Evolutionary conservation across 1,284 basidiomycete species (phyloP), one percentile per base, ranked within the genome.

Genomic region (Ceratobasidium sp.): DNA sequence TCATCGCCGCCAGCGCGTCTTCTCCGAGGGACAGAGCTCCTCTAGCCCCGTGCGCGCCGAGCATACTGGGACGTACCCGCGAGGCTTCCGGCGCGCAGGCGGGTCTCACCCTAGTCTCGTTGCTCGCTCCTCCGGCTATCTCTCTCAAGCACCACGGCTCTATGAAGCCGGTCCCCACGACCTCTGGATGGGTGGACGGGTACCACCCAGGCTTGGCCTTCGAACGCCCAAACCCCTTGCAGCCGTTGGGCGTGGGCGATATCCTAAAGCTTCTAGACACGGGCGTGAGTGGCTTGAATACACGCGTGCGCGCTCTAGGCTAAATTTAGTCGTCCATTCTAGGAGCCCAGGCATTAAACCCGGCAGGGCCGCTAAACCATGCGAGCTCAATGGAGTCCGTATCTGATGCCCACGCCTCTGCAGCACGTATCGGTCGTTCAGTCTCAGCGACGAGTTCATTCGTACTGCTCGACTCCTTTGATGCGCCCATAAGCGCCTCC

Each of bases 381-480:
- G 45, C 62, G 19, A 50, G 45, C 44, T 59, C 54, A 22, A 47
- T 19, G 54, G 53, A 48, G 24, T 71, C 45, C 3, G 2, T 71
- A n/a, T 66, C 64, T 31, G 56, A 71, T n/a, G 41, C 41, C 22
- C 54, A 59, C 15, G 48, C 41, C 54, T n/a, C 67, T n/a, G 56
- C 14, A 14, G 54, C 67, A 8, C 56, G 47, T 31, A 45, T 59
- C 24, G 45, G 67, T 19, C 64, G 36, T 17, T 57, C 56, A 7
- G 56, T 60, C 44, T 71, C 56, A 31, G 67, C 54, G 15, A 60
- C 53, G 27, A 60, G 67, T 45, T 71, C 67, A 45, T 71, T 60
- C 50, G 67, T 71, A 29, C 57, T 71, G 27, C 66, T 71, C 66
- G 66, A 71, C 45, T 27, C 66, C 22, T 33, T 48, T 29, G 69